Evolutionary conservation across 2,329 filamentous ascomycete species (phyloP), one percentile per base, ranked within the genome.

Genomic region (Beauveria brongniartii): DNA sequence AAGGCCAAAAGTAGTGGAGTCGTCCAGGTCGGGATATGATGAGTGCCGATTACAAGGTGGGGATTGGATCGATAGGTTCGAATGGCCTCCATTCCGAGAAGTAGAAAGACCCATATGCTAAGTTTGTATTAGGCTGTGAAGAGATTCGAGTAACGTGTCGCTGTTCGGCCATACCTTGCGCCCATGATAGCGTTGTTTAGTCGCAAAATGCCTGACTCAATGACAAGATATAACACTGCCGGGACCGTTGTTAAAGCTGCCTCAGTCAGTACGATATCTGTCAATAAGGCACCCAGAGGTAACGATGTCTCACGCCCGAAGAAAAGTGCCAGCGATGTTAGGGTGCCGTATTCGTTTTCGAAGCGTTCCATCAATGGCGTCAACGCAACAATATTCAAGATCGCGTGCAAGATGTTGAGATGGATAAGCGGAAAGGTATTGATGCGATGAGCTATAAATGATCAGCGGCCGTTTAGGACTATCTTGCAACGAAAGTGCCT

Each of bases 361-460:
- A 97, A 99, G 63, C 92, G 85, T 75, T 97, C 93, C 72, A 99
- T 77, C 56, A 99, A 79, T n/a, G 94, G 94, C 44, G 88, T 87
- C 64, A 97, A 73, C 24, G 91, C 90, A 64, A 95, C 57, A 26
- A 91, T 73, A 74, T 97, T 96, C 70, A 95, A 77, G 58, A 92
- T 69, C 63, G 88, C 82, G 74, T 97, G 94, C 67, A 96, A 78
- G 71, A 95, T 82, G 68, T 88, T 89, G 50, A 85, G 74, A 72
- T 99, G 94, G 63, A 97, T 86, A 61, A 99, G 79, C 1, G 92
- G 91, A 70, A 91, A 99, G 0, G 93, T 95, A 71, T 96, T 97
- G 41, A 96, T 82, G 63, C 94, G 87, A 75, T 97, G 93, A 78
- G 96, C 92, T 96, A 72, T 57, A 37, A 50, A 44, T 22, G 3